A percentile compares a stretch with the other conserved stretches of the same genome.
phyloP scores from a whole-genome alignment of 2,329 filamentous ascomycete genomes.

The Hymenoscyphus fraxineus region DNA sequence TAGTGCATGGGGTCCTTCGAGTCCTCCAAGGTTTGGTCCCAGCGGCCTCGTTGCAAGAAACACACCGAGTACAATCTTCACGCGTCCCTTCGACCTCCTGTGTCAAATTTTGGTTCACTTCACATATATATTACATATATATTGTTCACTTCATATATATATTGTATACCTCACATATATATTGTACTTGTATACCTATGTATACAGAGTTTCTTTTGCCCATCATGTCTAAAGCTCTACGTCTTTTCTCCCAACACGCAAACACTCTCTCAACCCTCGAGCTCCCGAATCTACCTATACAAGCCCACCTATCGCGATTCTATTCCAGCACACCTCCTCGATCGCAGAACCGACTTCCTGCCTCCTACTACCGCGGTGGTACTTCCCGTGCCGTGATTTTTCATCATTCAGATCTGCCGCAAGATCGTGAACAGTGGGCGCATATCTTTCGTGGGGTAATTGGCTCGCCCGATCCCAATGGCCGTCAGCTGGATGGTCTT shows the following conservation, averaged over 20 bases:
- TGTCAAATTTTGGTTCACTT: neutral
- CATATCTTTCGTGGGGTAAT: conserved; percentile 56
- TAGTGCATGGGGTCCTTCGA: no score
- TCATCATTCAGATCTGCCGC: conserved; percentile 48
- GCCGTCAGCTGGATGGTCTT: conserved; percentile 68
- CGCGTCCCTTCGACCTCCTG: no score
- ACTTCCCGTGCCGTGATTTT: conserved; percentile 67
- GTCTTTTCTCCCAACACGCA: neutral
- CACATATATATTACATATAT: no score
- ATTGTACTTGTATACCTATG: neutral
- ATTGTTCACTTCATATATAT: no score
- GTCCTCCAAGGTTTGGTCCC: no score
- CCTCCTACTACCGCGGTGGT: conserved; percentile 61
- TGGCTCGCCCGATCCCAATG: conserved; percentile 62
- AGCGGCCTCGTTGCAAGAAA: no score
- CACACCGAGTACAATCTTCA: no score
- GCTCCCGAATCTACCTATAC: neutral
- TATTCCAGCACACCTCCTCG: neutral
- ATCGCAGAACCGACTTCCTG: conserved; percentile 9
- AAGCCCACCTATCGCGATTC: neutral
- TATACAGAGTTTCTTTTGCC: neutral
- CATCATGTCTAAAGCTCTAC: neutral
- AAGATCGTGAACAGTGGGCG: conserved; percentile 43
- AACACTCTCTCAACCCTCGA: neutral
- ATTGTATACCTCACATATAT: no score